phyloP scores from a whole-genome alignment of 1,284 basidiomycete species.

The Hymenochaete sp. region DNA sequence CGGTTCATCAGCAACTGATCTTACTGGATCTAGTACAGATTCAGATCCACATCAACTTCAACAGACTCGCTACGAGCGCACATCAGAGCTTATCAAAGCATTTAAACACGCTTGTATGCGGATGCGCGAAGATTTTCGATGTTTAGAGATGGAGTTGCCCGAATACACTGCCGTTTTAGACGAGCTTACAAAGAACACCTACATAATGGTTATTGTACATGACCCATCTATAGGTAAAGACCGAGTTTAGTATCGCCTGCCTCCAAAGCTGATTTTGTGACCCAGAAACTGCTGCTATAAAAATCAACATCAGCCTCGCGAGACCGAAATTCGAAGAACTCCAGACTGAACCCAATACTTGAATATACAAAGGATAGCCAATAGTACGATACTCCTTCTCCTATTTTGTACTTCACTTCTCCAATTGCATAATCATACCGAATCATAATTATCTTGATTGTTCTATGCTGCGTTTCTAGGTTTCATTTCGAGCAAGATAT shows the following conservation, averaged over 20 bases:
- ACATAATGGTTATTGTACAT: constrained; percentile 83
- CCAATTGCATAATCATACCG: too few species aligned
- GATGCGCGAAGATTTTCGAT: constrained; percentile 73
- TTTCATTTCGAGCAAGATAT: too few species aligned
- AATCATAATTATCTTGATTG: too few species aligned
- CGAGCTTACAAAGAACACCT: constrained; percentile 90
- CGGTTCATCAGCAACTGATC: constrained; percentile 23
- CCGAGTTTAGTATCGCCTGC: neutral
- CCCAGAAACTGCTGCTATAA: constrained; percentile 74
- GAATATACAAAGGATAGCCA: too few species aligned
- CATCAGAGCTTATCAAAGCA: constrained; percentile 90
- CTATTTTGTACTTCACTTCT: too few species aligned
- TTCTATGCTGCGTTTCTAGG: too few species aligned
- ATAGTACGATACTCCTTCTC: too few species aligned
- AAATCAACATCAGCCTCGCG: constrained; percentile 76
- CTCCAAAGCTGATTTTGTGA: neutral
- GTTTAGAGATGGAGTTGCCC: constrained; percentile 72
- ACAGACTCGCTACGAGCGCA: constrained; percentile 87
- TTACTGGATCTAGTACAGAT: constrained; percentile 18
- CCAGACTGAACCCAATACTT: too few species aligned
- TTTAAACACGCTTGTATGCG: constrained; percentile 89
- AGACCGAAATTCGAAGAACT: constrained; percentile 77
- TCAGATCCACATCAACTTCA: constrained; percentile 46
- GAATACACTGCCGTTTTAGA: constrained; percentile 92
- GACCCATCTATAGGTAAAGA: constrained; percentile 76